Evolutionary conservation across 345 rosid species (phyloP), one percentile per base, ranked within the genome.

Genomic region (Sonneratia alba): DNA sequence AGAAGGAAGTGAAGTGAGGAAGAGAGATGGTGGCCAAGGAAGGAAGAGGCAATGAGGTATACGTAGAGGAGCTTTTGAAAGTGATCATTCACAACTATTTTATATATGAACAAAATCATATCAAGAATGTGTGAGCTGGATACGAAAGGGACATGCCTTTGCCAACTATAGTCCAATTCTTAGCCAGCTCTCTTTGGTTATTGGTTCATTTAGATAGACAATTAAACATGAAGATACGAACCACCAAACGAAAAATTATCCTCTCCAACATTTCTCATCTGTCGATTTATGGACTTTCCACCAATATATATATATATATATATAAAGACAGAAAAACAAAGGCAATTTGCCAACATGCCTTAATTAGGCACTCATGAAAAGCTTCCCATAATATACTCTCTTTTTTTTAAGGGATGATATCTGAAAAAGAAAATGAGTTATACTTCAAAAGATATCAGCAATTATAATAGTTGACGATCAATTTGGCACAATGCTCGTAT

Each of bases 41-140:
- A 15, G 38, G 66, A 27, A 3, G 19, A 6, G 27, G 63, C n/a
- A 22, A n/a, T n/a, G 34, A 57, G 34, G 63, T 38, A 12, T 38
- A 16, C 61, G 79, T 76, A 27, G 48, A 32, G 70, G 69, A 36
- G 77, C 61, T 56, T 66, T 71, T 71, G 76, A 78, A 63, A 37
- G 36, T 53, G 78, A 70, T 80, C 38, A 36, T 71, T 51, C 10
- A 36, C 37, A 36, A 57, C 32, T 27, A 27, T 27, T 27, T 27
- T 27, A 27, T 27, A 27, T 27, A 27, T 27, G 32, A 27, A 27
- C 88, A 70, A 67, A 51, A 22, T 80, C 81, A 71, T 66, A 69
- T 71, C 14, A 69, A 53, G 70, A 12, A 69, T 74, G 71, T 72
- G 78, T 83, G 86, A 85, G 86, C 88, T 85, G 87, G 86, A 83